These are phyloP conservation scores for Sinapis alba DNA, from an alignment of 441 rosid genomes.

Conservation along the genomic window DNA sequence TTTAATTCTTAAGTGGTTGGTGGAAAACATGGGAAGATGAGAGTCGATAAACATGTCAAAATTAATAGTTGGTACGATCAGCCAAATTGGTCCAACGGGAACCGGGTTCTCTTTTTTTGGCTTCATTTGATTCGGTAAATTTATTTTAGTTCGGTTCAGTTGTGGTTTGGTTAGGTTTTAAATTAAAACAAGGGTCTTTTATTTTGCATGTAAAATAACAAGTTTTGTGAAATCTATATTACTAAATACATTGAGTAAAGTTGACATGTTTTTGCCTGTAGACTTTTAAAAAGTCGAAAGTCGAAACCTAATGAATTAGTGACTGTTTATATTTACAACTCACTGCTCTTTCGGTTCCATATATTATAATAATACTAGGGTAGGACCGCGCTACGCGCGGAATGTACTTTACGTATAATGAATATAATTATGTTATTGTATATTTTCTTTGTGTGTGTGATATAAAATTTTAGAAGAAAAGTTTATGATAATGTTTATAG, in stretches of 20 bases:
- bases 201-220: background rate
- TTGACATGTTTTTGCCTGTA: background rate
- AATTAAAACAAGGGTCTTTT: too few species aligned
- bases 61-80: background rate
- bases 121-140: background rate
- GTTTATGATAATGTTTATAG: too few species aligned
- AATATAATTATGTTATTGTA: too few species aligned
- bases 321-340: background rate
- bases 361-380: too few species aligned
- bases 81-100: background rate
- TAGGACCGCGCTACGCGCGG: too few species aligned
- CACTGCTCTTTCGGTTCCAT: too few species aligned
- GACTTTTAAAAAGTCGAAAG: too few species aligned
- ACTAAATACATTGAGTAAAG: background rate
- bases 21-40: conserved; percentile 15
- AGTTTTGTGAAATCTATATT: background rate
- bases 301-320: background rate
- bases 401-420: too few species aligned
- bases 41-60: background rate
- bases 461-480: too few species aligned
- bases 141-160: background rate
- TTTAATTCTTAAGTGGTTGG: conserved; percentile 23
- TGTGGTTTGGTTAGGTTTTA: background rate
- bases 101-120: background rate
- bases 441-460: too few species aligned